Evolutionary conservation across 148 eudicot genomes (phyloP), one percentile per base, ranked within the genome.

Genomic region (Rhododendron williamsianum): DNA sequence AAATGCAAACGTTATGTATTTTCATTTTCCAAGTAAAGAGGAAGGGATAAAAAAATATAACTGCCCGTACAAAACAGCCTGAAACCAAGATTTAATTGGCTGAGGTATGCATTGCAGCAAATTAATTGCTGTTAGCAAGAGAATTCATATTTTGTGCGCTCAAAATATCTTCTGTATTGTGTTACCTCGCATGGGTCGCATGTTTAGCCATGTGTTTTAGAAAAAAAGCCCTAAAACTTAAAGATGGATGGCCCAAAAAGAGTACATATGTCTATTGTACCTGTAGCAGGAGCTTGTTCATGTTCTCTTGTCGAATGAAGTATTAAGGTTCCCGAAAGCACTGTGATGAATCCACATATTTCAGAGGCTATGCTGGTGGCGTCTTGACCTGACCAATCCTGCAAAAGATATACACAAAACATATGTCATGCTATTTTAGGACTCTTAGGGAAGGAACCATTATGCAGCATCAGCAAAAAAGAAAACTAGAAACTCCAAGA

Each of bases 361-460:
- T 95, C 98, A 81, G 98, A 93, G 85, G 91, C 92, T 86, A 95
- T 92, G 91, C 92, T 94, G 90, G 92, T 92, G 38, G 90, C 92
- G 83, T 89, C 85, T 86, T 93, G 96, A 71, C 93, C 95, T 38
- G 92, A 90, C 94, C 94, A 95, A 58, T 93, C 96, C 98, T 95
- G 94, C 80, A 87, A 76, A 69, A 23, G 58, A 27, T 51, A 60
- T 13, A n/a, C n/a, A 21, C 38, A 11, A 13, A 18, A 6, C 15
- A 74, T 9, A 63, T 18, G 21, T 15, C 16, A 23, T 25, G 16
- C 85, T 48, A 33, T 6, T 33, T 69, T 71, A 30, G 21, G 77
- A 52, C 6, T 82, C 74, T 65, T n/a, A 11, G 54, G 19, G 10
- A n/a, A 48, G 63, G 15, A 83, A 83, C 8, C 43, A 69, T 51